Base-by-base conservation (phyloP, 805 yeast genomes). In the Clavispora fructus region DNA sequence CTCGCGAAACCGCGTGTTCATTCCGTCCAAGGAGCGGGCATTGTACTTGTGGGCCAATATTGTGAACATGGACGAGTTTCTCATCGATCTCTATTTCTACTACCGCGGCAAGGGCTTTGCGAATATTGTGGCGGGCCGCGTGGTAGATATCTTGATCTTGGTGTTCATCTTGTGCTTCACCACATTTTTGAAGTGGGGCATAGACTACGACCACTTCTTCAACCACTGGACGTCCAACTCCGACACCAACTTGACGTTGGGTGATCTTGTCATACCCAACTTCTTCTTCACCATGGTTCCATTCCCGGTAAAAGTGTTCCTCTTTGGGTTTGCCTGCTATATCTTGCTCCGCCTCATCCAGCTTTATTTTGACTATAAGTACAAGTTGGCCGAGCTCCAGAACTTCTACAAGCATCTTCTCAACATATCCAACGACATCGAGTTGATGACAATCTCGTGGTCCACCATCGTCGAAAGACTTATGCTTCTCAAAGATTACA, bases 1-100 rank as follows among this genome's bases (percentile, higher is more conserved):
- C 7, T 14, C 37, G 39, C 19, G 32, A 7, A 51, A 42, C 32
- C 42, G 52, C 39, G 32, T 51, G 29, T 42, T 64, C 6, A 69
- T 72, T 19, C 74, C 76, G 13, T 75, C 75, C 4, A 65, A 63
- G 41, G 97, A 91, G 59, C 70, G 89, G 41, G 96, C 98, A 0
- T 69, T 87, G 14, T 94, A 97, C 89, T 77, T 88, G 49, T 94
- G 99, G 98, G 96, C 98, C 1, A 94, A 94, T 58, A 88, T 94
- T 23, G 88, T 87, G 54, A 94, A 94, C 63, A 75, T 94, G 62
- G 99, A 94, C 67, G 77, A 80, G 40, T 94, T 92, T 57, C 70
- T 94, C 16, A 81, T 80, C 44, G 95, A 92, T 55, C 78, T 91
- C 10, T 94, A 94, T 64, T 74, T 76, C 42, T 94, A 90, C 61